Base-by-base conservation (phyloP, 345 rosid species). In the Anastatica hierochuntica region DNA sequence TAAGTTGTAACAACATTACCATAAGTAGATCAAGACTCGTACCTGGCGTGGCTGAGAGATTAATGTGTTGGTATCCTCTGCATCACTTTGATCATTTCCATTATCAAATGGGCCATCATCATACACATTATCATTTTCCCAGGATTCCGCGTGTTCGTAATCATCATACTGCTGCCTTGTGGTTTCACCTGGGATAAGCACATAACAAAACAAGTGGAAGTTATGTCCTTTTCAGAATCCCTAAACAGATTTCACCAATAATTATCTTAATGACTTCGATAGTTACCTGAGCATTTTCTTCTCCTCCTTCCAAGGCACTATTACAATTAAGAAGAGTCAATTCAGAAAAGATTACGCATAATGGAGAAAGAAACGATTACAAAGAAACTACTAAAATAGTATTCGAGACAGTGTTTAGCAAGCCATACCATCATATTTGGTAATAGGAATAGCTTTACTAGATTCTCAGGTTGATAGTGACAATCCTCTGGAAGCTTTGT, bases 1-100 rank as follows among this genome's bases (percentile, higher is more conserved):
- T 36, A 9, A 34, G 40, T 31, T 43, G 39, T 54, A 39, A 16
- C 0, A 3, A 56, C 62, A 41, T 23, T 48, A 20, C 18, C 53
- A 53, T 30, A 47, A 33, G 48, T 43, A 37, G 49, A 63, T 43
- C 46, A 17, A 49, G 8, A 66, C 37, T 24, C 64, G 11, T 56
- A 87, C 98, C 96, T 84, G 95, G 37, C 95, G 95, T 60, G 98
- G 98, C 65, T 82, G 92, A 64, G 95, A 80, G 56, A 90, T 87
- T 37, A 90, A 80, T 7, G 72, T 48, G 60, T 70, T 63, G 12
- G 69, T 24, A 41, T 74, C 82, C 43, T 80, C 94, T 46, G 50
- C 75, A 70, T 87, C 96, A 45, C 84, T 79, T 51, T 68, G 75
- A 43, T 63, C 76, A 58, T 71, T 62, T 62, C 72, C 87, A 53